Evolutionary conservation across 1,284 basidiomycete genomes (phyloP), one percentile per base, ranked within the genome.

Genomic region (Afroboletus lepidellus): DNA sequence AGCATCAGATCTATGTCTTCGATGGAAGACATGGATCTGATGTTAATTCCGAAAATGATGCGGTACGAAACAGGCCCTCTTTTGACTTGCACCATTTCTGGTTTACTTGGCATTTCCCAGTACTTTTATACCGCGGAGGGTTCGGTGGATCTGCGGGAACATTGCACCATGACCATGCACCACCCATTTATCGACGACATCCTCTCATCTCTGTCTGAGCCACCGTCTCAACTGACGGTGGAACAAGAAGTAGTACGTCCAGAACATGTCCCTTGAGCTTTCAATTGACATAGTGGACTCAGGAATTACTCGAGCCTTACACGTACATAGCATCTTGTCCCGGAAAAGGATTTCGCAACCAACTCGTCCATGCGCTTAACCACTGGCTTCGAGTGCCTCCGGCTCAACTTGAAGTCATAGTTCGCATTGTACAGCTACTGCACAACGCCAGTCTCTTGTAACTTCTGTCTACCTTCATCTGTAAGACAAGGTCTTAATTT

Each of bases 351-450:
- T 87, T 99, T 54, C 85, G 96, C 12, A 79, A 84, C 1, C 83
- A 87, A 57, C 81, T 99, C 66, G 93, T 98, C 52, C 87, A 88
- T 43, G 94, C 96, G 0, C 97, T 99, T 78, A 94, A 98, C 62
- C 58, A 76, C 1, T 99, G 96, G 96, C 79, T 99, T 13, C 71
- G 85, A 12, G 93, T 98, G 0, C 88, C 91, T 0, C 61, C 76
- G 23, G 77, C 81, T 20, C 87, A 90, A 65, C 79, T 98, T 4
- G 73, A 74, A 20, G 73, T 87, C 32, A 93, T 99, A 57, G 78
- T 85, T 20, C 78, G 78, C 50, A 81, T 98, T 21, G 87, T 98
- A 36, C 85, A 85, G 58, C 94, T 95, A 85, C 78, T 99, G 37
- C 96, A 99, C 65, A 94, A 88, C 48, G 93, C 94, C 3, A 95